phyloP scores from a whole-genome alignment of 2,329 filamentous ascomycete species.

The Aphanocladium album region DNA sequence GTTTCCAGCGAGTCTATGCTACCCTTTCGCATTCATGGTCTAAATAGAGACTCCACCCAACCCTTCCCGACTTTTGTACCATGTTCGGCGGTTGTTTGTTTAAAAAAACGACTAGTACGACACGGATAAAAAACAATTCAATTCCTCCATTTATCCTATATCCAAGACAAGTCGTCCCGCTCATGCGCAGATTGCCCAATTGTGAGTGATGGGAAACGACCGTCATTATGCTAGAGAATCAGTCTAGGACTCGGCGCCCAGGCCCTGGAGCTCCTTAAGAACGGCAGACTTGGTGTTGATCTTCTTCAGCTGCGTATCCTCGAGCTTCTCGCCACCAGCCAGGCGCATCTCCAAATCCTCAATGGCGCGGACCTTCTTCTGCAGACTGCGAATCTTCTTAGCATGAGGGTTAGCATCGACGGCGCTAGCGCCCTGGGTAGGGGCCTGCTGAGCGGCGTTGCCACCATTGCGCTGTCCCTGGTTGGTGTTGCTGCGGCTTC shows the following conservation, averaged over 20 bases:
- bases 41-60: neutral
- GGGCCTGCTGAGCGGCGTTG: constrained; percentile 20
- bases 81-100: neutral
- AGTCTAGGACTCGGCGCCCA: constrained; percentile 35
- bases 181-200: neutral
- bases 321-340: constrained; percentile 90
- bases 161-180: constrained; percentile 5
- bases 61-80: neutral
- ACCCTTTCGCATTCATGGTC: constrained; percentile 9
- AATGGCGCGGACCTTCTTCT: constrained; percentile 97
- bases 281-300: constrained; percentile 84
- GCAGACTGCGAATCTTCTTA: constrained; percentile 87
- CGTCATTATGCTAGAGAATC: neutral
- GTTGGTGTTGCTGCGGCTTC: constrained; percentile 48
- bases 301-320: constrained; percentile 98
- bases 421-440: constrained; percentile 36
- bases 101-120: neutral
- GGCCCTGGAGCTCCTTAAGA: constrained; percentile 69
- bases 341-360: constrained; percentile 97
- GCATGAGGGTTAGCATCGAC: constrained; percentile 65
- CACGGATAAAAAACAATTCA: neutral
- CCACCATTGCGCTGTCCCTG: constrained; percentile 28
- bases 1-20: constrained; percentile 15
- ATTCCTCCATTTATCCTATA: neutral
- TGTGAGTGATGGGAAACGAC: neutral